Evolutionary conservation across 1,284 basidiomycete genomes (phyloP).

Genomic region (Schizopora paradoxa): DNA sequence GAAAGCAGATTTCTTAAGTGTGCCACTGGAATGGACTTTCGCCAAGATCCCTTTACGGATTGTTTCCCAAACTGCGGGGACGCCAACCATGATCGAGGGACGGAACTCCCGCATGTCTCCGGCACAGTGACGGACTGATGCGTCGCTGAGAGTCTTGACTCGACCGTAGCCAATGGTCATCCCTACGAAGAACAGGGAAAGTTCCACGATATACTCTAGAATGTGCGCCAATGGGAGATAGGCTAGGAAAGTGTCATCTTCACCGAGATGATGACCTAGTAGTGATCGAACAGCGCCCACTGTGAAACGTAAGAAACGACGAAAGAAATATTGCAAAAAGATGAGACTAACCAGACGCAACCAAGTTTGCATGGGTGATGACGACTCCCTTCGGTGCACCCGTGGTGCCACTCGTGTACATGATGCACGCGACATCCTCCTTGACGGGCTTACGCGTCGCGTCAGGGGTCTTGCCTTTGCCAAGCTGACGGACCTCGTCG

Average conservation of each 20-base stretch:
- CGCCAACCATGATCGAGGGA: slow-evolving; percentile 86
- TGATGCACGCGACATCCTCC: slow-evolving; percentile 82
- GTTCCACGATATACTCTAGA: slow-evolving; percentile 82
- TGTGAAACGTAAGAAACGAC: slow-evolving; percentile 11
- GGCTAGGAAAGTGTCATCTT: slow-evolving; percentile 76
- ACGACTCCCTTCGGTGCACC: slow-evolving; percentile 93
- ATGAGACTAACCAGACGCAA: slow-evolving; percentile 50
- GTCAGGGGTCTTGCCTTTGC: slow-evolving; percentile 50
- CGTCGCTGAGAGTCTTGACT: slow-evolving; percentile 95
- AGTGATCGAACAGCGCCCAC: slow-evolving; percentile 75
- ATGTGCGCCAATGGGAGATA: slow-evolving; percentile 94
- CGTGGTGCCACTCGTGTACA: slow-evolving; percentile 96
- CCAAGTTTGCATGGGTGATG: slow-evolving; percentile 83
- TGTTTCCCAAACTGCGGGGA: slow-evolving; percentile 88
- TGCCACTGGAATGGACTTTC: slow-evolving; percentile 68
- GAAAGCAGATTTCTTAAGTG: slow-evolving; percentile 71
- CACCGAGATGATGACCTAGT: slow-evolving; percentile 70
- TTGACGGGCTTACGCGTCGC: slow-evolving; percentile 48
- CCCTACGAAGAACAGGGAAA: slow-evolving; percentile 59
- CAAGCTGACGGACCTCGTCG: slow-evolving; percentile 65
- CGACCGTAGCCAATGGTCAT: slow-evolving; percentile 84
- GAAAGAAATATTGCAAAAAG: neutral
- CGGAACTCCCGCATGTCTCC: slow-evolving; percentile 83
- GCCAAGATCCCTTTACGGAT: slow-evolving; percentile 89
- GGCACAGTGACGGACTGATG: slow-evolving; percentile 82